Evolutionary conservation across 1,139 yeast species (phyloP).

Genomic region (Tardiomyces blankii): DNA sequence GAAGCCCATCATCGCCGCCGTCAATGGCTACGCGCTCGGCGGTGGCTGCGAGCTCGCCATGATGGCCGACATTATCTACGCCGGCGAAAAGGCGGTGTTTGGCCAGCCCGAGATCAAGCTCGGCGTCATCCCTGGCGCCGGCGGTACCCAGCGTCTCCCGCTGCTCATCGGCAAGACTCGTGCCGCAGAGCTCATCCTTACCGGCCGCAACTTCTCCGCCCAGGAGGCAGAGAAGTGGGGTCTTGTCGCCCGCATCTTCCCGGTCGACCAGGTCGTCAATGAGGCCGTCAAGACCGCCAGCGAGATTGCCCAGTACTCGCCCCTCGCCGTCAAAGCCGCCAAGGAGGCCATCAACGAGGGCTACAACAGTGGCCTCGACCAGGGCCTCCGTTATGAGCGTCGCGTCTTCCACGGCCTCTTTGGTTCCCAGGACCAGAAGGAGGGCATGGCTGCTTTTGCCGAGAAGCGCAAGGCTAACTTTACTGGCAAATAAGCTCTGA

Average conservation of each 20-base stretch:
- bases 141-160: constrained; percentile 40
- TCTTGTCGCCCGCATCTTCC: constrained; percentile 33
- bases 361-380: constrained; percentile 21
- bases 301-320: constrained; percentile 31
- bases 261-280: constrained; percentile 31
- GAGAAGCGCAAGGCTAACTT: constrained; percentile 36
- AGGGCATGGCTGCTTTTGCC: constrained; percentile 41
- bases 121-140: constrained; percentile 44
- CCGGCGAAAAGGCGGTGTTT: constrained; percentile 37
- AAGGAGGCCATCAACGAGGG: constrained; percentile 36
- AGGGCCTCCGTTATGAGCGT: constrained; percentile 35
- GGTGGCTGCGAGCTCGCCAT: constrained; percentile 47
- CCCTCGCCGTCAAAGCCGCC: constrained; percentile 36
- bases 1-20: constrained; percentile 42
- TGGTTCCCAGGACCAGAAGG: constrained; percentile 36
- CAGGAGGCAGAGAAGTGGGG: constrained; percentile 39
- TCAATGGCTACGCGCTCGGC: constrained; percentile 42
- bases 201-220: constrained; percentile 36
- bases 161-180: constrained; percentile 37
- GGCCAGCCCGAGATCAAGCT: constrained; percentile 46
- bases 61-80: constrained; percentile 41
- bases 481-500: constrained; percentile 20
- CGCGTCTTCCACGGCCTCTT: constrained; percentile 34
- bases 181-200: constrained; percentile 38
- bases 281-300: constrained; percentile 37